Conservation (phyloP, 352 stramenopile genomes). For the Pythium pyrilobum region DNA sequence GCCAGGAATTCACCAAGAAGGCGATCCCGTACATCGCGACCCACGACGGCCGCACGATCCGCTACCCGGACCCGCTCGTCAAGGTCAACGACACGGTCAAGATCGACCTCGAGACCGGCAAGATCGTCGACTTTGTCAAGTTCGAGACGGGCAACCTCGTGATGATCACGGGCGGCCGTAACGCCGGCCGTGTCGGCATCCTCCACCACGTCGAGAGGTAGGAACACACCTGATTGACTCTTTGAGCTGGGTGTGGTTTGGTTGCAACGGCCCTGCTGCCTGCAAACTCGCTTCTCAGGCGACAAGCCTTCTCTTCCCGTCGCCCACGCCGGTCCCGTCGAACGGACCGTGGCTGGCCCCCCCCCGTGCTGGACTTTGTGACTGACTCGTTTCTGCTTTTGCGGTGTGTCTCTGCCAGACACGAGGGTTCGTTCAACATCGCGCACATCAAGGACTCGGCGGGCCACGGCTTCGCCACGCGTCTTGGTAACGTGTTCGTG, state of each 20-base stretch:
- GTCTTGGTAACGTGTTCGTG: constrained; percentile 96
- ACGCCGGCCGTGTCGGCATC: constrained; percentile 96
- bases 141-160: constrained; percentile 98
- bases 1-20: constrained; percentile 93
- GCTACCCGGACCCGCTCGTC: constrained; percentile 98
- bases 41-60: constrained; percentile 98
- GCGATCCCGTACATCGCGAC: constrained; percentile 98
- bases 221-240: constrained; percentile 87
- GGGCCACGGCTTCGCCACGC: constrained; percentile 97
- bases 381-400: background rate
- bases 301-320: too few species aligned
- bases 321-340: too few species aligned
- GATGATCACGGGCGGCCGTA: constrained; percentile 97
- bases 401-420: constrained; percentile 46
- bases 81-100: constrained; percentile 99
- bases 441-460: constrained; percentile 98
- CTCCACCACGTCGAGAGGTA: constrained; percentile 96
- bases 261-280: too few species aligned
- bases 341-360: too few species aligned
- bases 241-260: constrained; percentile 86
- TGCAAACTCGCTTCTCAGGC: too few species aligned
- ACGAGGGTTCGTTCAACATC: constrained; percentile 99
- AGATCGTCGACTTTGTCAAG: constrained; percentile 97
- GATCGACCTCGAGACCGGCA: constrained; percentile 97
- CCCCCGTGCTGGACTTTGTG: background rate